Base-by-base conservation (phyloP, 2,329 filamentous ascomycete species). In the Penicillium aurantiogriseum region DNA sequence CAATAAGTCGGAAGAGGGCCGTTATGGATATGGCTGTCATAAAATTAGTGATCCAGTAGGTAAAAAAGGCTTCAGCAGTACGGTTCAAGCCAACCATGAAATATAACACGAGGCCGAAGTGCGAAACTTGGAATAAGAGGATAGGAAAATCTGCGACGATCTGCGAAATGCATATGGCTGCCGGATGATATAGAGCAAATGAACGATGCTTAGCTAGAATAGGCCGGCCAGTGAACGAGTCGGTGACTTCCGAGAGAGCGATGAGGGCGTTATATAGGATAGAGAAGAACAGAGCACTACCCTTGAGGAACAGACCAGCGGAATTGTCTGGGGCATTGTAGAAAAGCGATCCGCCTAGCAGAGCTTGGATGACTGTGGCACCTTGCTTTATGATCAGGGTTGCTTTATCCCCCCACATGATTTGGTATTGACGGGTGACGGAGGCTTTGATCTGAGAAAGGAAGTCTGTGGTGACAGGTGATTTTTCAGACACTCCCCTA, bases 51-150 rank as follows among this genome's bases (percentile, higher is more conserved):
- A 51, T 23, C 38, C 38, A 51, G 5, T 51, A 43, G 1, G 38
- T 51, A 13, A 51, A 51, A 19, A 51, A 51, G 3, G 25, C 27
- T 6, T 3, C 27, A 1, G 49, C 49, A 2, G 25, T 15, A 2
- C 10, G 8, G 5, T 33, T 29, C 13, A 51, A 11, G 4, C 49
- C 49, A 7, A 40, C 38, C 49, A 51, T 85, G 61, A 85, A 88
- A 69, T 87, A 88, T 0, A 85, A 54, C 0, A 85, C 75, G 0
- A 88, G 7, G 2, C 79, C 75, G 62, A 88, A 88, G 0, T 73
- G 69, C 0, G 80, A 77, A 9, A 86, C 76, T 64, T 88, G 85
- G 51, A 85, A 77, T 9, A 85, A 74, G 54, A 85, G 78, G 13
- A 83, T 77, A 0, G 79, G 80, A 1, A 81, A 66, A 43, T 83